Evolutionary conservation across 1,284 basidiomycete species (phyloP), one percentile per base, ranked within the genome.

Genomic region (Cryptococcus sp.): DNA sequence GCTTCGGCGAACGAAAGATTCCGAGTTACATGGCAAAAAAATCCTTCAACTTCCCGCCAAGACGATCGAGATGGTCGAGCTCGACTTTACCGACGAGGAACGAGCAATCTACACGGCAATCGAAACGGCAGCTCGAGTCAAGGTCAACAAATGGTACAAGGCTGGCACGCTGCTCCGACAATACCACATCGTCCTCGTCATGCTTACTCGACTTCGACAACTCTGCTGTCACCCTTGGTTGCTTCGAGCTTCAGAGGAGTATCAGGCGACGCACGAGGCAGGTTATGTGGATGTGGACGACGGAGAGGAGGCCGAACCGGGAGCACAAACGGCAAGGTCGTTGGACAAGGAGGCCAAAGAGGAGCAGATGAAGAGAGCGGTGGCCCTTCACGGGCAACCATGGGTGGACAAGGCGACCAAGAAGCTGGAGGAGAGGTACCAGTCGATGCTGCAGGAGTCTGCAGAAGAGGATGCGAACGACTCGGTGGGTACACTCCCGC

Each of bases 101-200:
- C 57, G 70, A 18, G 60, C 63, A 9, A 66, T 74, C 14, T 74
- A 75, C 57, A 57, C 56, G 11, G 54, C 60, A 4, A 56, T 72
- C 24, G 71, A 74, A 45, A 58, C 57, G 24, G 53, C 63, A 9
- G 70, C 66, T 25, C 53, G 58, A 32, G 52, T 71, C 14, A 54
- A 57, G 7, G 72, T 74, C 53, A 72, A 73, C 52, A 64, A 64
- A 45, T 74, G 62, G 57, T 59, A 73, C 38, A 52, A 58, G 33
- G 53, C 47, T 25, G 62, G 61, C 55, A 73, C 71, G 0, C 64
- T 75, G 10, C 53, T 75, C 46, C 74, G 73, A 54, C 58, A 71
- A 50, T 67, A 68, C 52, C 52, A 50, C 10, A 50, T 62, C 31
- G 57, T 73, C 5, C 52, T 73, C 3, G 62, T 63, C 22, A 63